phyloP scores from a whole-genome alignment of 306 rosid genomes.

The Dalbergia cochinchinensis region DNA sequence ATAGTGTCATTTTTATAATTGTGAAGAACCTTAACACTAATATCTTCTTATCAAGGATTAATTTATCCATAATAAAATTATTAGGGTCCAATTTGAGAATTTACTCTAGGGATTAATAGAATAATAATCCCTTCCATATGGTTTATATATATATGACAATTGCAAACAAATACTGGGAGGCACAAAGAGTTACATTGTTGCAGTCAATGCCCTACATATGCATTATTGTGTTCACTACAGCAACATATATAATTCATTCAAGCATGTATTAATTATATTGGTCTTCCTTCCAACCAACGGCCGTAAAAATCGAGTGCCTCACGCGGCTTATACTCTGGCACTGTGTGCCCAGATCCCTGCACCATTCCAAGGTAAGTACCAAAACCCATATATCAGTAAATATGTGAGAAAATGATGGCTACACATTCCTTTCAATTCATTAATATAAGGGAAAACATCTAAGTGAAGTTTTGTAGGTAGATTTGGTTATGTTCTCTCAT shows the following conservation, averaged over 20 bases:
- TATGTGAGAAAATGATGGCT: too few relatives aligned
- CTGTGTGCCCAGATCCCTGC: conserved; percentile 86
- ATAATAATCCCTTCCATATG: too few relatives aligned
- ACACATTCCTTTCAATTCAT: too few relatives aligned
- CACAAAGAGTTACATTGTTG: neutral
- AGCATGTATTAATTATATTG: conserved; percentile 25
- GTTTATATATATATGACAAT: conserved; percentile 1
- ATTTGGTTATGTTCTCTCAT: too few relatives aligned
- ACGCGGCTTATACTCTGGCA: conserved; percentile 75
- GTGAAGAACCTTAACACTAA: too few relatives aligned
- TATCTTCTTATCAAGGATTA: too few relatives aligned
- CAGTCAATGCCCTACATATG: neutral
- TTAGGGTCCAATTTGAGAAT: too few relatives aligned
- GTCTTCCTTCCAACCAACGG: conserved; percentile 64
- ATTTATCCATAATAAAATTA: too few relatives aligned
- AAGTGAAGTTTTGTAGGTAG: too few relatives aligned
- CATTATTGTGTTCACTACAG: neutral
- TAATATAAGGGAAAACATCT: too few relatives aligned
- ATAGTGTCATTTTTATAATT: too few relatives aligned
- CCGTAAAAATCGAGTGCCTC: conserved; percentile 76
- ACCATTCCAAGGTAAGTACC: conserved; percentile 6
- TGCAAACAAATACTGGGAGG: neutral
- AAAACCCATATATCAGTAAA: neutral
- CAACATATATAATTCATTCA: conserved; percentile 1
- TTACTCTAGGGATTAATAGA: too few relatives aligned